These are phyloP conservation scores for Cornus suecica DNA, from an alignment of 148 eudicot species.

Conservation along the genomic window DNA sequence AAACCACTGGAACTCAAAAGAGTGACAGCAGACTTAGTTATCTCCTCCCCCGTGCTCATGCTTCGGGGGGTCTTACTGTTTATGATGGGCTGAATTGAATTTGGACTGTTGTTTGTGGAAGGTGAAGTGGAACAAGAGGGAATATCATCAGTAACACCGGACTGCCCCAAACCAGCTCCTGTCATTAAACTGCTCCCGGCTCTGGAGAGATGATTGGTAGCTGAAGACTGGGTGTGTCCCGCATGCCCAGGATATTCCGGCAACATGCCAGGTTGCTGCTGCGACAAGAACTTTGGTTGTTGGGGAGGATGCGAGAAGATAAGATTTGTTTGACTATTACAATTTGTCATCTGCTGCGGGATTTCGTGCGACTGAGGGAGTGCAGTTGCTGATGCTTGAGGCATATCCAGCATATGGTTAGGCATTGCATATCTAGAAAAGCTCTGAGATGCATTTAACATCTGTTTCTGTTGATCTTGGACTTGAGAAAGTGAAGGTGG, in stretches of 20 bases:
- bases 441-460: conserved; percentile 47
- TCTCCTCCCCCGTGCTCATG: conserved; percentile 42
- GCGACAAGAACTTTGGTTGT: conserved; percentile 48
- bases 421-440: conserved; percentile 53
- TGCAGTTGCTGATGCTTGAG: conserved; percentile 39
- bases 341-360: conserved; percentile 46
- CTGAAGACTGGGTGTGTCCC: conserved; percentile 22
- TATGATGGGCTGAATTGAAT: conserved; percentile 32
- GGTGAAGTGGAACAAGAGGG: conserved; percentile 95
- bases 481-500: conserved; percentile 37
- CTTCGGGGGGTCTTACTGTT: conserved; percentile 40
- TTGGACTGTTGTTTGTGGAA: conserved; percentile 67
- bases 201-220: conserved; percentile 48
- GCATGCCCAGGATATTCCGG: conserved; percentile 45
- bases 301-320: conserved; percentile 48
- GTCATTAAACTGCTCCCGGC: conserved; percentile 45
- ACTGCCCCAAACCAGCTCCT: conserved; percentile 50
- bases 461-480: conserved; percentile 56
- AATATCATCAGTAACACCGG: conserved; percentile 64
- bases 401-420: conserved; percentile 46
- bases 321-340: conserved; percentile 33
- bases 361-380: conserved; percentile 48
- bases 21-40: conserved; percentile 38
- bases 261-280: conserved; percentile 39
- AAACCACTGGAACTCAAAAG: conserved; percentile 45